Conservation (phyloP, 1,284 basidiomycete genomes). For the Trichosporon sp. region DNA sequence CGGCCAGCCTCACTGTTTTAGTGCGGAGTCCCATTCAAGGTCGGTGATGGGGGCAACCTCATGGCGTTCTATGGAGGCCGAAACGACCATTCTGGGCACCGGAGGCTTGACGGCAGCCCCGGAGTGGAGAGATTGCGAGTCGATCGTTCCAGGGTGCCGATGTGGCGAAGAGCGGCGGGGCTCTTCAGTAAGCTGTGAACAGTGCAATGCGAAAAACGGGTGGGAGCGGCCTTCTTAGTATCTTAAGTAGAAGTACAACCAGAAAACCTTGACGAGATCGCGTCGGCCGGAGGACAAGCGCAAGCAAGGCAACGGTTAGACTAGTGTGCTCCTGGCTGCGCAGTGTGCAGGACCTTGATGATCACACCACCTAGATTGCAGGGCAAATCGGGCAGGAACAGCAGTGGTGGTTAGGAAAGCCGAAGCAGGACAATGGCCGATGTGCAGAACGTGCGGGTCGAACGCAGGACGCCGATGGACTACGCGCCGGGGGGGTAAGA, state of each 20-base stretch:
- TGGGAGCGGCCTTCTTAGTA: neutral
- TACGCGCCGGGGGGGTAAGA: neutral
- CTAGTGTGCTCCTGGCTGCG: neutral
- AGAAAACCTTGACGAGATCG: neutral
- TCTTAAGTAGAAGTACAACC: neutral
- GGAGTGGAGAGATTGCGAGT: neutral
- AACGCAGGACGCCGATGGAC: no score
- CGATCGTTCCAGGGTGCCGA: neutral
- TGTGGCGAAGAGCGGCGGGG: neutral
- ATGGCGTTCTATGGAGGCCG: neutral
- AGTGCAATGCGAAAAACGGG: neutral
- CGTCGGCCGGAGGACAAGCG: neutral
- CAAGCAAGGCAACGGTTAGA: neutral
- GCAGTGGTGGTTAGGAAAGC: neutral
- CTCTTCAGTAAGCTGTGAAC: neutral
- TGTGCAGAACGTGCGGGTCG: no score
- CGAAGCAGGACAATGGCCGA: neutral
- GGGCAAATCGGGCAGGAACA: neutral
- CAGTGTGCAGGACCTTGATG: neutral
- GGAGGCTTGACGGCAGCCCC: neutral
- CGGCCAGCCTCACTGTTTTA: neutral
- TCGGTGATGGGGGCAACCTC: neutral
- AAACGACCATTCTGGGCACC: neutral
- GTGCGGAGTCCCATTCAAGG: neutral
- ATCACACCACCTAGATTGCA: neutral